Base-by-base conservation (phyloP, 2,329 filamentous ascomycete genomes). In the Verticillium longisporum region DNA sequence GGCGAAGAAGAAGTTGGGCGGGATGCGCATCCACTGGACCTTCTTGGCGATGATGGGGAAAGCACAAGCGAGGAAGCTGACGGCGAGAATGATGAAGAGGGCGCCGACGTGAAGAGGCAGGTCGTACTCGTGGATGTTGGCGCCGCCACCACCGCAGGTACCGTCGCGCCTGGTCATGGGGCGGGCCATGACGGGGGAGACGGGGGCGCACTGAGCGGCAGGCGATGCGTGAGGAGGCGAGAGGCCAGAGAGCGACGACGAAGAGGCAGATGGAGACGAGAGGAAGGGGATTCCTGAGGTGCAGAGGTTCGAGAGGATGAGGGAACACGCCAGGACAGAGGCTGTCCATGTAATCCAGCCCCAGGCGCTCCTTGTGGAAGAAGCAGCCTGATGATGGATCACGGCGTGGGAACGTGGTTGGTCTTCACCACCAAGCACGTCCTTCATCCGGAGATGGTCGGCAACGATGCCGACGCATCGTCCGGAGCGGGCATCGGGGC, bases 41-140 rank as follows among this genome's bases (percentile, higher is more conserved):
- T 77, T 77, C 59, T 76, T 72, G 34, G 82, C 83, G 55, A 86
- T 70, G 58, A 87, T 75, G 1, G 85, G 84, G 62, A 87, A 83
- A 2, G 73, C 73, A 64, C 77, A 80, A 61, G 80, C 80, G 55
- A 80, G 72, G 26, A 80, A 78, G 57, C 81, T 79, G 14, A 80
- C 75, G 66, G 69, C 69, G 62, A 80, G 72, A 62, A 82, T 77
- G 69, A 81, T 78, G 71, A 81, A 71, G 32, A 88, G 72, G 32
- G 84, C 85, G 62, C 80, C 80, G 58, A 85, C 82, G 70, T 87
- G 85, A 18, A 85, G 75, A 11, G 82, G 74, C 14, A 78, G 79
- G 68, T 87, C 83, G 74, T 88, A 87, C 1, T 73, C 68, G 57
- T 67, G 67, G 37, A 69, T 67, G 60, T 68, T 61, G 62, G 71